Percentiles rank a stretch among this genome's conserved stretches.
These are phyloP conservation scores for Domatiomyces catenatus DNA, from an alignment of 2,329 filamentous ascomycete species.

Conservation along the genomic window DNA sequence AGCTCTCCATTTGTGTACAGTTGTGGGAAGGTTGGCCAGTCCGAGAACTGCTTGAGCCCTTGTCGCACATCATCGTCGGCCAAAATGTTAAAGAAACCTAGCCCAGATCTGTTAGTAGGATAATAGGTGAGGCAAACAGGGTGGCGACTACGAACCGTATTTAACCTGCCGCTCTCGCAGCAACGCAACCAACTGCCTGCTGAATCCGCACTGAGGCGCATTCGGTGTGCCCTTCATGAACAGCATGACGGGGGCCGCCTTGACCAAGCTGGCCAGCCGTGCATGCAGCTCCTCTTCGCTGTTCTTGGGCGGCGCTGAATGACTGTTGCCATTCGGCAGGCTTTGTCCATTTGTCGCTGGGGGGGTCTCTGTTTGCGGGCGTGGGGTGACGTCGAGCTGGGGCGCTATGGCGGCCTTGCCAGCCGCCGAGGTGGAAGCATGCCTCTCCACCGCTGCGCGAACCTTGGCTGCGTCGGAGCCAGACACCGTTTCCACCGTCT, in stretches of 20 bases:
- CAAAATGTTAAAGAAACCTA: conserved; percentile 88
- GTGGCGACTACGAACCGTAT: conserved; percentile 40
- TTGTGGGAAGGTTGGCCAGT: conserved; percentile 96
- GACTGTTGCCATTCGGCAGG: conserved; percentile 13
- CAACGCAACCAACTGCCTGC: conserved; percentile 70
- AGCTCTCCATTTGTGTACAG: conserved; percentile 83
- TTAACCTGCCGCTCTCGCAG: conserved; percentile 80
- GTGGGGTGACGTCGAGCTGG: conserved; percentile 26
- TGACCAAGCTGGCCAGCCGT: conserved; percentile 69
- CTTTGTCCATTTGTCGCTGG: neutral
- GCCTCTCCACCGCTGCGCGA: conserved; percentile 67
- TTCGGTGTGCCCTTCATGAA: conserved; percentile 97
- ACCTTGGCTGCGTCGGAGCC: conserved; percentile 82
- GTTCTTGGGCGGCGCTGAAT: conserved; percentile 19
- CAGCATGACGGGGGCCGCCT: conserved; percentile 87
- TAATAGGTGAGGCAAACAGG: neutral
- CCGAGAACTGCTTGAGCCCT: conserved; percentile 91
- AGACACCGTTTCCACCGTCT: conserved; percentile 70
- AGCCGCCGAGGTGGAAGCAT: conserved; percentile 40
- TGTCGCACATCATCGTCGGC: conserved; percentile 95
- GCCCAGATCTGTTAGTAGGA: neutral
- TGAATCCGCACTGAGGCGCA: conserved; percentile 82
- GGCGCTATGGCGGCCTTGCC: conserved; percentile 26
- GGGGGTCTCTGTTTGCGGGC: conserved; percentile 18
- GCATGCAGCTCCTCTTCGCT: conserved; percentile 74